Conservation (phyloP, 176 grass and related monocot genomes). For the Bolboschoenus planiculmis region DNA sequence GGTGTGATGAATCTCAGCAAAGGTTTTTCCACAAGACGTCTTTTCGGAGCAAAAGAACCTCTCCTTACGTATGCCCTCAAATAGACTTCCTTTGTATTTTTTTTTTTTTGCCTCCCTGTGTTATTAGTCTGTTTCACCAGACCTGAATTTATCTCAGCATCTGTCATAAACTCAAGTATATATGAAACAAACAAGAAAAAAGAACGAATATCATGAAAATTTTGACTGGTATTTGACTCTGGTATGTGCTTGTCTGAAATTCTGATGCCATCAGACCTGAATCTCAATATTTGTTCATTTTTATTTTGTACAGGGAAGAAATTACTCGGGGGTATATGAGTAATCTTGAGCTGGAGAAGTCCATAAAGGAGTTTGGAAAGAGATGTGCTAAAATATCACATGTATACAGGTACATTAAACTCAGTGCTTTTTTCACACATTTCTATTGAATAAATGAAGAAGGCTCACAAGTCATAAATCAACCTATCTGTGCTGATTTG, state of each 20-base stretch:
- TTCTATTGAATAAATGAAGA: not conserved
- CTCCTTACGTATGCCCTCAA: slow-evolving; percentile 42
- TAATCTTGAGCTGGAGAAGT: slow-evolving; percentile 55
- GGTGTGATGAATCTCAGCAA: slow-evolving; percentile 4
- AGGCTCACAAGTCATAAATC: not conserved
- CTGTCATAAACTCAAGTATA: not conserved
- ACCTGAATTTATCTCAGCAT: not conserved
- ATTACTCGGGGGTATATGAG: slow-evolving; percentile 62
- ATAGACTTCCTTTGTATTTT: not conserved
- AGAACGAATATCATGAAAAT: not conserved
- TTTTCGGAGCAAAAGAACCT: slow-evolving; percentile 32
- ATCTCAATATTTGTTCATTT: not conserved
- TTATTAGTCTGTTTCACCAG: not conserved
- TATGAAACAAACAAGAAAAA: not conserved
- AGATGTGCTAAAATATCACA: slow-evolving; percentile 73
- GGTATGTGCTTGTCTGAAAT: not conserved
- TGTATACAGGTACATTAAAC: slow-evolving; percentile 72
- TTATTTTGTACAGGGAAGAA: slow-evolving; percentile 49
- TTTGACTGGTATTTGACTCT: not conserved
- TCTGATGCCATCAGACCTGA: not conserved
- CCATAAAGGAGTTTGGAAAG: slow-evolving; percentile 42
- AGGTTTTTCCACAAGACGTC: not conserved
- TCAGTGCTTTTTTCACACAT: slow-evolving; percentile 41
- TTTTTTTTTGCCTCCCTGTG: not conserved
- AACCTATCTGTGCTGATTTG: not conserved